Percentiles rank a stretch among this genome's conserved stretches.
Evolutionary conservation across 495 filamentous ascomycete genomes (phyloP).

Genomic region (Antarctomyces pellizariae): DNA sequence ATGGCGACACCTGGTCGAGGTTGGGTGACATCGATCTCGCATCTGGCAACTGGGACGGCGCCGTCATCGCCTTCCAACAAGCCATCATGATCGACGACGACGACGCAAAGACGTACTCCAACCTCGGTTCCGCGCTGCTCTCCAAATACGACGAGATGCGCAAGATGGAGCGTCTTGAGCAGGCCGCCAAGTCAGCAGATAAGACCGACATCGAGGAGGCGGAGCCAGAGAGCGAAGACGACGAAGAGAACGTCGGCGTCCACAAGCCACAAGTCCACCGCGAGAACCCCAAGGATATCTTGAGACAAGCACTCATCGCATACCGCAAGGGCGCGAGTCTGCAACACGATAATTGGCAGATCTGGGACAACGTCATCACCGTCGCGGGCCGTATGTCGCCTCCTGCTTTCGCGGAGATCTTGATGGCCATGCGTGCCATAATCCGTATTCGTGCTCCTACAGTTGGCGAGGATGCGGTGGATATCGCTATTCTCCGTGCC

Average conservation of each 20-base stretch:
- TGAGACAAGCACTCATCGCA: conserved; percentile 52
- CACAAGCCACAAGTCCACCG: conserved; percentile 8
- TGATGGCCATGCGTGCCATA: conserved; percentile 45
- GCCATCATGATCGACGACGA: conserved; percentile 62
- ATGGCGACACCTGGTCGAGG: conserved; percentile 66
- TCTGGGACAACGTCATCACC: conserved; percentile 88
- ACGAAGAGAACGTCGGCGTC: conserved; percentile 11
- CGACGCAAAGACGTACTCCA: conserved; percentile 86
- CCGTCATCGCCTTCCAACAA: conserved; percentile 63
- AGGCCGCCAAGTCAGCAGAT: conserved; percentile 13
- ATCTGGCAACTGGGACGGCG: conserved; percentile 50
- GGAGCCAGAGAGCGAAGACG: conserved; percentile 9
- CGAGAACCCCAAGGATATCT: conserved; percentile 31
- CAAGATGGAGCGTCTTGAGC: conserved; percentile 16
- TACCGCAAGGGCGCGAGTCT: conserved; percentile 64
- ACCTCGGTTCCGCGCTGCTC: conserved; percentile 65
- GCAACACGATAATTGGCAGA: conserved; percentile 63
- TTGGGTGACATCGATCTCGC: conserved; percentile 72
- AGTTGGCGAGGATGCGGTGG: conserved; percentile 54
- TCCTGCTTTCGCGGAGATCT: conserved; percentile 45
- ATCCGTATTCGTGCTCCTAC: conserved; percentile 47
- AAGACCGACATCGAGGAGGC: conserved; percentile 2
- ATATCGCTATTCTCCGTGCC: conserved; percentile 42
- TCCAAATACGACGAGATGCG: conserved; percentile 17
- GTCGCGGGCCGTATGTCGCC: conserved; percentile 58